Conservation (phyloP, 2,329 filamentous ascomycete species). For the Xylariaceae sp. region DNA sequence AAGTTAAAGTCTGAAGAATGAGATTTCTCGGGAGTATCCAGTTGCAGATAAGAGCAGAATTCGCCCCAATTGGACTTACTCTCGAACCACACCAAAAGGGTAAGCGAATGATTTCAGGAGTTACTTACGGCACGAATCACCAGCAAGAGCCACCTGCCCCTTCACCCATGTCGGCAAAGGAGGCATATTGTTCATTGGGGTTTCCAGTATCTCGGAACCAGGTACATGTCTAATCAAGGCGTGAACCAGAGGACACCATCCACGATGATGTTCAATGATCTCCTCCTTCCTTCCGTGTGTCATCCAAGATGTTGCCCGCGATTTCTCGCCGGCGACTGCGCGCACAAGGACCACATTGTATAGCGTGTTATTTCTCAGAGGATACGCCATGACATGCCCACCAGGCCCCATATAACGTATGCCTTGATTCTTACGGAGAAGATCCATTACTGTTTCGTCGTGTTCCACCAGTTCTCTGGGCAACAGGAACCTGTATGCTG, state of each 20-base stretch:
- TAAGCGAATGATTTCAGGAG: neutral
- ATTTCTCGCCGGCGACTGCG: slow-evolving; percentile 61
- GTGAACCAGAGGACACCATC: slow-evolving; percentile 22
- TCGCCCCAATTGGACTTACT: neutral
- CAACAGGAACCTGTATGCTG: slow-evolving; percentile 62
- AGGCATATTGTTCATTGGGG: slow-evolving; percentile 68
- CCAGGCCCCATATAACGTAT: slow-evolving; percentile 52
- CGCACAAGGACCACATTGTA: slow-evolving; percentile 72
- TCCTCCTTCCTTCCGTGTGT: slow-evolving; percentile 65
- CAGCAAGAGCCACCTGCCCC: slow-evolving; percentile 23
- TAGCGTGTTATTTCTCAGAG: slow-evolving; percentile 66
- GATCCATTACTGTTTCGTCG: slow-evolving; percentile 58
- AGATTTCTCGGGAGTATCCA: neutral
- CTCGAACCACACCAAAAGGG: neutral
- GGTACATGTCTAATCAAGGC: slow-evolving; percentile 13
- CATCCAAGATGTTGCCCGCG: slow-evolving; percentile 63
- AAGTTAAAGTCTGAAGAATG: slow-evolving; percentile 52
- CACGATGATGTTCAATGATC: slow-evolving; percentile 63
- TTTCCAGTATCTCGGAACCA: slow-evolving; percentile 64
- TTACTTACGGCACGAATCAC: slow-evolving; percentile 30
- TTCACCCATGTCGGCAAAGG: slow-evolving; percentile 67
- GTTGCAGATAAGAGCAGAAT: neutral
- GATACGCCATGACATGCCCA: slow-evolving; percentile 62
- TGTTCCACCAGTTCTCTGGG: slow-evolving; percentile 51
- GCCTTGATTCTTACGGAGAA: slow-evolving; percentile 63